Base-by-base conservation (phyloP, 2,329 filamentous ascomycete species). In the Aspergillus sp. region DNA sequence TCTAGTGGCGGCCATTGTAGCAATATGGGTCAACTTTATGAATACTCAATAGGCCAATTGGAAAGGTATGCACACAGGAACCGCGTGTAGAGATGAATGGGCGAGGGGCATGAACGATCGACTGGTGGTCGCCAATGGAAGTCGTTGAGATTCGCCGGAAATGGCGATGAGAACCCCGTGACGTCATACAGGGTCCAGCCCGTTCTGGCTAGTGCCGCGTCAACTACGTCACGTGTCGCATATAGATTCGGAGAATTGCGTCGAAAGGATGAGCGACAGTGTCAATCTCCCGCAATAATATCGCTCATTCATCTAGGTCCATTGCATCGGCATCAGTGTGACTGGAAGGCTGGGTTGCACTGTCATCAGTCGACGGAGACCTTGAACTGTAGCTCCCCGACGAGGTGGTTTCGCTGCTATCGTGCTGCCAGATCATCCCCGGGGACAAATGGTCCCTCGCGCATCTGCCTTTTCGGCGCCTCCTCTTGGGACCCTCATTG, bases 271-370 rank as follows among this genome's bases (percentile, higher is more conserved):
- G 12, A 36, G 48, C n/a, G 2, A 2, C 13, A 17, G 3, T 52
- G 28, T 52, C 17, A 12, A 41, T 30, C 38, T n/a, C 21, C 53
- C 8, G 12, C 6, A 23, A 13, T 5, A 30, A 50, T 23, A 23
- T n/a, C 32, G 12, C 21, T 21, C n/a, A 21, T 72, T 61, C 76
- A 58, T 76, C 72, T 49, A 76, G 64, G 39, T 77, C 74, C 75
- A 77, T 77, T 17, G 66, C 63, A 15, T 76, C 74, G 8, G 57
- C 48, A 3, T 61, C n/a, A 15, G 61, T 41, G 32, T 55, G 47
- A 23, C 66, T 66, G 21, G 63, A 55, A 17, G 53, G 43, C 12
- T 67, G 65, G 10, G 57, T 47, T 23, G 63, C 65, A 55, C 60
- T 67, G 21, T 59, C 53, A 56, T 69, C 66, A 15, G 65, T 63